Percentiles rank a stretch among this genome's conserved stretches.
These are phyloP conservation scores for Leccinum variabile DNA, from an alignment of 1,284 basidiomycete genomes.

Conservation along the genomic window DNA sequence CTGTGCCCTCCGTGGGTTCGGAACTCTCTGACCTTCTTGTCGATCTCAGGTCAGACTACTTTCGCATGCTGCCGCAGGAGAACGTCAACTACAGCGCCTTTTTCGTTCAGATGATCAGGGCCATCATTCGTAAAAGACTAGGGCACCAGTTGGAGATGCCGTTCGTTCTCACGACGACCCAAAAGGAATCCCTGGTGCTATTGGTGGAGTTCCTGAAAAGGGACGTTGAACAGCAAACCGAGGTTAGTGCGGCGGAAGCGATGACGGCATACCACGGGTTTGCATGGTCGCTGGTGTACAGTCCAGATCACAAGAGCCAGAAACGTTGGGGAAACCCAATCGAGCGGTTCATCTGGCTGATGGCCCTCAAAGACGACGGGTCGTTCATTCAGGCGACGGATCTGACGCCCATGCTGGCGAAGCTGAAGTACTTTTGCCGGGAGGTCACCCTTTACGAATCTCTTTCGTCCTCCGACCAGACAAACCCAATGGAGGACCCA, in stretches of 20 bases:
- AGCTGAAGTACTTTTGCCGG: conserved; percentile 15
- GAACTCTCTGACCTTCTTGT: not conserved
- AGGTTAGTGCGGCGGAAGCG: not conserved
- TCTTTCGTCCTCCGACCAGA: not conserved
- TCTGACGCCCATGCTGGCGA: conserved; percentile 5
- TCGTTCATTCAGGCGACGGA: conserved; percentile 4
- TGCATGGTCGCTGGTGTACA: not conserved
- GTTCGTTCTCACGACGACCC: not conserved
- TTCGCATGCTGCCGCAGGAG: not conserved
- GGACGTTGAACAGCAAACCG: not conserved
- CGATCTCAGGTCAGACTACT: conserved; percentile 1
- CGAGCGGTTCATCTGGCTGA: conserved; percentile 10
- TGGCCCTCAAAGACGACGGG: conserved; percentile 1
- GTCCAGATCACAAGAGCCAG: not conserved
- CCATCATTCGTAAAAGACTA: not conserved
- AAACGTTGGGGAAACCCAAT: conserved; percentile 1
- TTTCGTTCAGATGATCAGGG: conserved; percentile 10
- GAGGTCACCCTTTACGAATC: not conserved
- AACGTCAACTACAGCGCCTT: not conserved
- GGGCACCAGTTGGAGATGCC: not conserved
- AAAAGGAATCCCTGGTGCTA: not conserved
- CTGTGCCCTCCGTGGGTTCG: no score
- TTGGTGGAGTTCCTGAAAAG: not conserved
- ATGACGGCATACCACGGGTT: conserved; percentile 2
- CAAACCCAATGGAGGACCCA: not conserved